Evolutionary conservation across 495 filamentous ascomycete species (phyloP).

Genomic region (Penicillium desertorum): DNA sequence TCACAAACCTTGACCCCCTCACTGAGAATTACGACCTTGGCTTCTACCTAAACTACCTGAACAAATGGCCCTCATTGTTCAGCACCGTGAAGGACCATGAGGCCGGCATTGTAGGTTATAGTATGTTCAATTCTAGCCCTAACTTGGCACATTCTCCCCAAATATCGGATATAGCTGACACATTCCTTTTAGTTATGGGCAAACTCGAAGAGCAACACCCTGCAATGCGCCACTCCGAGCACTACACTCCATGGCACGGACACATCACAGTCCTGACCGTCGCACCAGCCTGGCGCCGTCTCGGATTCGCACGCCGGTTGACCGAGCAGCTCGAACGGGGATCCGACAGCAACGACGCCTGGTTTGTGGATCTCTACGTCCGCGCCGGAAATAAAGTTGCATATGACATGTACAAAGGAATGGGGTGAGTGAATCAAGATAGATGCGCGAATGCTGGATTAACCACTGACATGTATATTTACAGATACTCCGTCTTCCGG

Average conservation of each 20-base stretch:
- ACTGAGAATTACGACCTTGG: constrained; percentile 94
- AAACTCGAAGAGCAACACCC: constrained; percentile 88
- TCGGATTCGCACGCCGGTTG: constrained; percentile 79
- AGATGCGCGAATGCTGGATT: not conserved
- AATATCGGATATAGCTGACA: constrained; percentile 1
- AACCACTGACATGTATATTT: constrained; percentile 5
- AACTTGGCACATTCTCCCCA: not conserved
- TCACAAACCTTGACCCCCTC: constrained; percentile 82
- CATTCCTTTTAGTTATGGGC: constrained; percentile 74
- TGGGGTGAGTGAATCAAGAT: constrained; percentile 63
- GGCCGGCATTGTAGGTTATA: constrained; percentile 88
- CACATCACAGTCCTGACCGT: constrained; percentile 97
- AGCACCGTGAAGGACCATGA: constrained; percentile 76
- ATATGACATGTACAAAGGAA: constrained; percentile 79
- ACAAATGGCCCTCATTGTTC: constrained; percentile 92
- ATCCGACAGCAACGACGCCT: constrained; percentile 77
- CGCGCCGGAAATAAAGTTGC: constrained; percentile 83
- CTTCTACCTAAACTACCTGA: constrained; percentile 94
- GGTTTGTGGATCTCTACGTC: constrained; percentile 96
- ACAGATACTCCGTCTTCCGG: constrained; percentile 74
- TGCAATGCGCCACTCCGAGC: constrained; percentile 65
- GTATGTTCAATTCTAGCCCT: constrained; percentile 50
- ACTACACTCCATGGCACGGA: constrained; percentile 95
- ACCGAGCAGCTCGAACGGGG: constrained; percentile 74
- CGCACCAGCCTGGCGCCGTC: constrained; percentile 77